phyloP scores from a whole-genome alignment of 1,139 yeast genomes.

The Yueomyces sp. region DNA sequence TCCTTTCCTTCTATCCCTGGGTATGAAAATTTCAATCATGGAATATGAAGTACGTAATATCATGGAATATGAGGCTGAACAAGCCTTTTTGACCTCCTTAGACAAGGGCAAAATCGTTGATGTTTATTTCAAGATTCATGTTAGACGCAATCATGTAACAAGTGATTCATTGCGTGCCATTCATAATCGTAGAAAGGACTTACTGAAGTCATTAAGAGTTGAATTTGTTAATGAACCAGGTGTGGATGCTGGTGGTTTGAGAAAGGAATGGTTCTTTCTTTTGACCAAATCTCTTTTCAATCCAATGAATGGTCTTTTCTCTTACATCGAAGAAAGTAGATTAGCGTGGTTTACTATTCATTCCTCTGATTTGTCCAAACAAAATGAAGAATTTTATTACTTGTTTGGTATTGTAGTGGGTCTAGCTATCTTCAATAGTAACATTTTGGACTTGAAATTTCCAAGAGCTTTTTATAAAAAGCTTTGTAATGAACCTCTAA shows the following conservation, averaged over 20 bases:
- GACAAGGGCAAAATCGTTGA: constrained; percentile 50
- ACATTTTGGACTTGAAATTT: constrained; percentile 66
- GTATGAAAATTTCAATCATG: constrained; percentile 66
- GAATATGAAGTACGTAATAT: constrained; percentile 73
- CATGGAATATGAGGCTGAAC: constrained; percentile 84
- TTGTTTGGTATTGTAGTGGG: constrained; percentile 80
- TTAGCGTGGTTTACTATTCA: constrained; percentile 60
- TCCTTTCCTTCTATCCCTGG: constrained; percentile 73
- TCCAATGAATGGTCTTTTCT: constrained; percentile 51
- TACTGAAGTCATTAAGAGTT: constrained; percentile 63
- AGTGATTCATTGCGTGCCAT: constrained; percentile 67
- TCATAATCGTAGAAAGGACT: constrained; percentile 37
- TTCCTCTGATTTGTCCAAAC: constrained; percentile 10
- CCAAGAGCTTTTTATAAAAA: constrained; percentile 71
- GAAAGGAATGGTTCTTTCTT: constrained; percentile 83
- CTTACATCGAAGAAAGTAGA: constrained; percentile 54
- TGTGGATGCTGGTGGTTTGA: constrained; percentile 86
- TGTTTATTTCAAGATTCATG: constrained; percentile 53
- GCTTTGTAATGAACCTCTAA: constrained; percentile 43
- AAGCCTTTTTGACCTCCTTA: constrained; percentile 68
- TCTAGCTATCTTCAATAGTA: constrained; percentile 80
- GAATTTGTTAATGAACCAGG: constrained; percentile 85
- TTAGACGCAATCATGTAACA: constrained; percentile 55
- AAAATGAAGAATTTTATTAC: constrained; percentile 36
- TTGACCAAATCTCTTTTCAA: constrained; percentile 58